phyloP scores from a whole-genome alignment of 179 eudicot species.

The Beta lomatogona region DNA sequence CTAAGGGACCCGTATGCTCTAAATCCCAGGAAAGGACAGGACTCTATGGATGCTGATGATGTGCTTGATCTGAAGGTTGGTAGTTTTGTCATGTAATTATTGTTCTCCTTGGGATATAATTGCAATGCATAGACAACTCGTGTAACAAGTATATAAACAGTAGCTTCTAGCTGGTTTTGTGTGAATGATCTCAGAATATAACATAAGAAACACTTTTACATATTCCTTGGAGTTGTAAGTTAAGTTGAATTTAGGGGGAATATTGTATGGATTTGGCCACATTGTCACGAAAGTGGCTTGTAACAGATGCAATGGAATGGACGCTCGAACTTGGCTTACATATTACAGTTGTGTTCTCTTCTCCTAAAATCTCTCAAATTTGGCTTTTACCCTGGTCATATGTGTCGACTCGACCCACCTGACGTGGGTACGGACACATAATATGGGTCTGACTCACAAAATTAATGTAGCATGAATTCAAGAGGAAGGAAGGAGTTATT shows the following conservation, averaged over 20 bases:
- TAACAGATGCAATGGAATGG: too few species aligned
- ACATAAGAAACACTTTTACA: background rate
- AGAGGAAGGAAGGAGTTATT: too few species aligned
- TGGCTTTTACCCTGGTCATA: too few species aligned
- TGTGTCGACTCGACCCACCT: too few species aligned
- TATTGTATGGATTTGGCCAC: too few species aligned
- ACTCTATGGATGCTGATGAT: conserved; percentile 85
- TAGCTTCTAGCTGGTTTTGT: background rate
- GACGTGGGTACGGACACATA: too few species aligned
- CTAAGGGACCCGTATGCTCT: conserved; percentile 78
- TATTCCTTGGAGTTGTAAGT: background rate
- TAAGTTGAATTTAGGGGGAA: background rate
- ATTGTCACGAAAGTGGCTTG: too few species aligned
- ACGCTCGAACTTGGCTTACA: background rate
- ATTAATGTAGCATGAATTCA: too few species aligned
- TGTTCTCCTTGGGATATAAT: background rate
- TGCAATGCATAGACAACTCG: background rate
- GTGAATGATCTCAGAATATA: background rate
- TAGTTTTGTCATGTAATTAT: background rate
- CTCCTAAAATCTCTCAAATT: background rate
- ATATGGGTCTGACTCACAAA: too few species aligned
- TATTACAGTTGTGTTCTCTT: background rate
- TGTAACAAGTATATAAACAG: background rate
- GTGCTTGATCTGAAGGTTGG: conserved; percentile 49
- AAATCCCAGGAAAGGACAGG: conserved; percentile 71